Conservation (phyloP, 495 filamentous ascomycete genomes). For the Echria macrotheca region DNA sequence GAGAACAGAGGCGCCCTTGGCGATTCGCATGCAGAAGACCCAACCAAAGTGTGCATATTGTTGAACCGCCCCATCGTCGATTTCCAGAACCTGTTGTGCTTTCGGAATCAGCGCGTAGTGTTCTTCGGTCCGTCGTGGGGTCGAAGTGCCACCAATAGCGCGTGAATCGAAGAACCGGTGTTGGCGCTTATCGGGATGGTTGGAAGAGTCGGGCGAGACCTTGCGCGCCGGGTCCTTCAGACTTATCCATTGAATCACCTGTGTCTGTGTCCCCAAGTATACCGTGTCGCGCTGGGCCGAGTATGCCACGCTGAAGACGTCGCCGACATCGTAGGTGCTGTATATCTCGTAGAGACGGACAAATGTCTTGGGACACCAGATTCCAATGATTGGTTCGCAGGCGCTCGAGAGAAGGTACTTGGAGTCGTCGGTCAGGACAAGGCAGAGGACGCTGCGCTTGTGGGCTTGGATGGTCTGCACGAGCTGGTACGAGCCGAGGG, state of each 20-base stretch:
- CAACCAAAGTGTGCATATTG: conserved; percentile 94
- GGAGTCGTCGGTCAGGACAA: conserved; percentile 70
- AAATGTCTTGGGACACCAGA: conserved; percentile 49
- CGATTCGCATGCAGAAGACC: conserved; percentile 88
- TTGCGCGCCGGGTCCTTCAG: conserved; percentile 44
- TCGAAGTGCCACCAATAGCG: conserved; percentile 72
- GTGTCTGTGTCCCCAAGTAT: conserved; percentile 92
- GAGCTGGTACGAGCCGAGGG: conserved; percentile 75
- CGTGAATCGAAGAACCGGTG: conserved; percentile 94
- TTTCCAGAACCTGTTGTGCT: conserved; percentile 63
- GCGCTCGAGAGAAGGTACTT: conserved; percentile 85
- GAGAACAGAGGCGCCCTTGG: conserved; percentile 54
- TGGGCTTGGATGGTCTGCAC: conserved; percentile 75
- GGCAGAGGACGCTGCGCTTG: conserved; percentile 79
- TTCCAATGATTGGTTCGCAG: conserved; percentile 88
- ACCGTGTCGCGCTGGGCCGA: conserved; percentile 70
- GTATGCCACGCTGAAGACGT: conserved; percentile 89
- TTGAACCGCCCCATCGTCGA: conserved; percentile 72
- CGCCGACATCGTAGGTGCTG: conserved; percentile 89
- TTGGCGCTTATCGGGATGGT: conserved; percentile 73
- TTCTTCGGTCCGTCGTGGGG: conserved; percentile 56
- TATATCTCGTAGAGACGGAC: conserved; percentile 77
- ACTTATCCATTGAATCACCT: conserved; percentile 70
- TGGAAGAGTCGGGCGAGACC: conserved; percentile 55
- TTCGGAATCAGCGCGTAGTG: conserved; percentile 45